Conservation (phyloP, 139 green algal genomes). For the Volvox africanus region DNA sequence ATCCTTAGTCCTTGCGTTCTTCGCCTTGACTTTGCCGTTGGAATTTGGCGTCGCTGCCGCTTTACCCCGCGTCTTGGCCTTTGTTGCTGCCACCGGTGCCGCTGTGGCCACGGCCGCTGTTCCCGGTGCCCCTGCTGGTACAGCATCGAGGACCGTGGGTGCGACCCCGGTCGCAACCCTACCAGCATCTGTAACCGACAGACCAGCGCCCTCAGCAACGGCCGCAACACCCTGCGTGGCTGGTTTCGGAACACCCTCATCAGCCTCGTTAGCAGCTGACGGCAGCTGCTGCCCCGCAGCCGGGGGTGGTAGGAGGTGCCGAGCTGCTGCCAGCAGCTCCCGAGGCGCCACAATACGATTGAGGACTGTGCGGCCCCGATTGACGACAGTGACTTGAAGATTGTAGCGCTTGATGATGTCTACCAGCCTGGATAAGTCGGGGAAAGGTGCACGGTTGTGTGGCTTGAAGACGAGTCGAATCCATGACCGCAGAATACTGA, state of each 20-base stretch:
- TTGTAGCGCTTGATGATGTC: slow-evolving; percentile 48
- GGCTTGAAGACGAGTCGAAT: too few relatives aligned
- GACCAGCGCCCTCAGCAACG: neutral
- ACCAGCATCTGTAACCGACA: neutral
- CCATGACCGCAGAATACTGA: too few relatives aligned
- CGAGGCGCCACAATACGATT: slow-evolving; percentile 60
- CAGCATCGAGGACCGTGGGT: neutral
- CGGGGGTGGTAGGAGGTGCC: neutral
- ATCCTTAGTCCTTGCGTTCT: neutral
- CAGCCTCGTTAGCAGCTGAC: neutral
- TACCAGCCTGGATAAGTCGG: slow-evolving; percentile 32
- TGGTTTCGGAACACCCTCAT: neutral
- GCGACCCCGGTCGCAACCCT: neutral
- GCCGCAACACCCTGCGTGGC: neutral
- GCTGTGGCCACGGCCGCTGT: neutral
- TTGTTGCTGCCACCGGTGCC: too few relatives aligned
- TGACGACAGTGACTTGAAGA: slow-evolving; percentile 47
- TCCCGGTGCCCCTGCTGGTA: neutral
- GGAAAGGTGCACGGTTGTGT: neutral
- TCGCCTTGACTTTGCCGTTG: neutral
- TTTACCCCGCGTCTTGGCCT: neutral
- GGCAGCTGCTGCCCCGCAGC: neutral
- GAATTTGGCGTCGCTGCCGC: neutral
- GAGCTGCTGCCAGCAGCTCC: slow-evolving; percentile 49
- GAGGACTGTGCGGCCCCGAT: slow-evolving; percentile 45